A percentile compares a stretch with the other conserved stretches of the same genome.
Conservation (phyloP, 768 basidiomycete genomes). For the Trametes cubensis region DNA sequence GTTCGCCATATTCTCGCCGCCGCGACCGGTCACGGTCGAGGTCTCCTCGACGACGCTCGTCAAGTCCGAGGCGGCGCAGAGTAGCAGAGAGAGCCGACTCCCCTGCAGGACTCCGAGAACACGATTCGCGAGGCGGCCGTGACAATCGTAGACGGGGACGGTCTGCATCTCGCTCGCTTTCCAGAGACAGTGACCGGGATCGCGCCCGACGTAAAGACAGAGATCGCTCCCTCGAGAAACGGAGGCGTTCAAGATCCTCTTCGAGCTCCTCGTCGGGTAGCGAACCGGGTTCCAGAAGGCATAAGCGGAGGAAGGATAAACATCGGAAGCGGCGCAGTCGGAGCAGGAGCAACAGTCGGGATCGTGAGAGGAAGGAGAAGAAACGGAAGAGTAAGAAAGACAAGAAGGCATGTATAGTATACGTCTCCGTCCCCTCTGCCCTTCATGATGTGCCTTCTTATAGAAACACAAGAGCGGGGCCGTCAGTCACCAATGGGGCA, state of each 20-base stretch:
- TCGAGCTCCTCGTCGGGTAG: slow-evolving; percentile 38
- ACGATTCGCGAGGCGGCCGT: not conserved
- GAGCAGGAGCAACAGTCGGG: slow-evolving; percentile 42
- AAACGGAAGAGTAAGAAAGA: slow-evolving; percentile 67
- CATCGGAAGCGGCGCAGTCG: slow-evolving; percentile 44
- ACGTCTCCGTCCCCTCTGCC: slow-evolving; percentile 1
- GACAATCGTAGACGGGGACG: not conserved
- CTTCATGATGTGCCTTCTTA: not conserved
- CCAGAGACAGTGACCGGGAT: slow-evolving; percentile 16
- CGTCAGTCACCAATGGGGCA: slow-evolving; percentile 79
- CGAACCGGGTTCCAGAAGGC: slow-evolving; percentile 29
- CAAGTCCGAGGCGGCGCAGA: not conserved
- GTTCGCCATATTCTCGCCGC: slow-evolving; percentile 2
- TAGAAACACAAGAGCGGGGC: slow-evolving; percentile 63
- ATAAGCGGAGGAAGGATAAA: slow-evolving; percentile 49
- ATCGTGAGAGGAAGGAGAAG: slow-evolving; percentile 50
- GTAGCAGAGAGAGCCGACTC: not conserved
- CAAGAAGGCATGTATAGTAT: slow-evolving; percentile 49
- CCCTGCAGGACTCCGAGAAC: not conserved
- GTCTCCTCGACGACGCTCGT: slow-evolving; percentile 14
- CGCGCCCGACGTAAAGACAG: slow-evolving; percentile 17
- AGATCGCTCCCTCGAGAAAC: slow-evolving; percentile 29
- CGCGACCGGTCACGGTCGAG: slow-evolving; percentile 14
- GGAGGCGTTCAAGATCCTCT: slow-evolving; percentile 40
- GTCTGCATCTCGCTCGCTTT: slow-evolving; percentile 20